Base-by-base conservation (phyloP, 352 stramenopile species). In the Phytophthora megakarya region DNA sequence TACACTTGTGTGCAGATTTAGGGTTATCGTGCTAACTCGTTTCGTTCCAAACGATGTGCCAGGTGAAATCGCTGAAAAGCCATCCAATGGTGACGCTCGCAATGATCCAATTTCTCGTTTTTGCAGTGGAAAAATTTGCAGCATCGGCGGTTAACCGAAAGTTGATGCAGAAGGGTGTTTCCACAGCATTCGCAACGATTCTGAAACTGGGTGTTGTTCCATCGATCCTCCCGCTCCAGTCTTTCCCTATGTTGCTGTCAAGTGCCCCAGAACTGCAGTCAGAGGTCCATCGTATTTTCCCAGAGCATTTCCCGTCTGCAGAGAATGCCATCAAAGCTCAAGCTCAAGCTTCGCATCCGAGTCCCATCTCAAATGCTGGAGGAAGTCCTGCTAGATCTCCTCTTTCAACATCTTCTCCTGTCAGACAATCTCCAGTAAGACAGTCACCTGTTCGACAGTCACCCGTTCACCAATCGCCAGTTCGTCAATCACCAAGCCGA, bases 41-140 rank as follows among this genome's bases (percentile, higher is more conserved):
- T 48, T 73, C 6, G 6, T 35, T 48, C 18, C 9, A 28, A 16
- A 38, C 44, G 15, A 15, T 38, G 52, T 54, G 13, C 21, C 38
- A 93, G 84, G 80, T 90, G 19, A 94, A 94, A 67, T 92, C 83
- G n/a, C 68, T 94, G 18, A 92, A 91, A 65, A 94, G 85, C 44
- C 85, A 94, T 50, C 83, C 85, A 5, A 86, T 88, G 50, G 84
- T 94, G 61, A 92, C 85, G 15, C 75, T 94, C 16, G 73, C 83
- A 4, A 92, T 94, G 85, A 84, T 94, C 13, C 85, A 94, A 59
- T 94, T 94, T 50, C 73, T 94, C 18, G 82, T 94, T 1, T 94
- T 92, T 55, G 83, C 85, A 7, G 85, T 94, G 11, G 85, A 94
- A 51, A 94, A 94, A 26, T 94, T 92, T 67, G 82, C 85, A n/a